These are phyloP conservation scores for Arxiozyma bovina DNA, from an alignment of 1,139 yeast genomes.

Conservation along the genomic window DNA sequence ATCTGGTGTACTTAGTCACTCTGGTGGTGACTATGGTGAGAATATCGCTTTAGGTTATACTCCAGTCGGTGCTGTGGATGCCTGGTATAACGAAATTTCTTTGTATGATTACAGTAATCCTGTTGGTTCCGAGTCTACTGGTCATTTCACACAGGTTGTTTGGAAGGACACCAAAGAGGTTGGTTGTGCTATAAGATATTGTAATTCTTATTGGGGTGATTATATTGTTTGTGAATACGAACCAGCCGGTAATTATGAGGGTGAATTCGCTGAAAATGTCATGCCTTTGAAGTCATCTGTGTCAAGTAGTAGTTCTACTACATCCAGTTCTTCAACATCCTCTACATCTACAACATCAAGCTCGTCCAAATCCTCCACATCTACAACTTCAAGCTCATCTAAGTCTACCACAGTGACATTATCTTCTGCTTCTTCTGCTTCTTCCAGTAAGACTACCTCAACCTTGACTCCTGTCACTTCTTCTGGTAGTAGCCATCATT, in stretches of 20 bases:
- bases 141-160: conserved; percentile 62
- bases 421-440: neutral
- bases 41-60: conserved; percentile 49
- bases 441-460: neutral
- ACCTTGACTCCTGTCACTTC: neutral
- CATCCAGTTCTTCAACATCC: neutral
- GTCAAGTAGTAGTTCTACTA: neutral
- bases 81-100: conserved; percentile 57
- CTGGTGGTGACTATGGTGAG: conserved; percentile 56
- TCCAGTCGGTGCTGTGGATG: conserved; percentile 42
- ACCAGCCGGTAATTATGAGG: conserved; percentile 47
- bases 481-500: neutral
- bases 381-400: neutral
- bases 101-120: conserved; percentile 38
- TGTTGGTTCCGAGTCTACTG: conserved; percentile 36
- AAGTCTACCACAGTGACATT: neutral
- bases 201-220: conserved; percentile 38
- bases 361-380: neutral
- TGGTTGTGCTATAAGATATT: conserved; percentile 54
- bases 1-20: conserved; percentile 45
- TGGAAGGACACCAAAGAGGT: conserved; percentile 50
- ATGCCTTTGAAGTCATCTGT: conserved; percentile 16
- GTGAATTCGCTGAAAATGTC: conserved; percentile 44
- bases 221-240: conserved; percentile 64
- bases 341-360: neutral